A percentile compares a stretch with the other conserved stretches of the same genome.
Conservation (phyloP, 2,329 filamentous ascomycete genomes). For the Onygenales sp. region DNA sequence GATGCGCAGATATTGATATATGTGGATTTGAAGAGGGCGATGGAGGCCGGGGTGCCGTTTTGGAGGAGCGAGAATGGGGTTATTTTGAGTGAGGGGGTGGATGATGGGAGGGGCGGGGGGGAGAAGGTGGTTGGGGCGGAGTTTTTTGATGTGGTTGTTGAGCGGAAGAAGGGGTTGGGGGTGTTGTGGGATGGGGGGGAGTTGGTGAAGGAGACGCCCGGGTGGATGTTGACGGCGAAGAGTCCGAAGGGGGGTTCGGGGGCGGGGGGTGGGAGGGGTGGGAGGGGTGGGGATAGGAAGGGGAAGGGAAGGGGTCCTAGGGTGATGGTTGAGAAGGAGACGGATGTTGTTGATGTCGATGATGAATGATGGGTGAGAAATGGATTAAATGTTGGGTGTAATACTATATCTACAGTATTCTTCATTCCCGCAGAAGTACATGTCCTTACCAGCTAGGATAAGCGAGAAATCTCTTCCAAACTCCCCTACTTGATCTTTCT, state of each 20-base stretch:
- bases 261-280: conserved; percentile 10
- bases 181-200: conserved; percentile 56
- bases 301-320: conserved; percentile 14
- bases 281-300: conserved; percentile 15
- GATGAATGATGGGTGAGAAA: neutral
- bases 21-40: conserved; percentile 59
- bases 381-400: neutral
- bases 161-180: conserved; percentile 63
- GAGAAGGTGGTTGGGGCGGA: conserved; percentile 53
- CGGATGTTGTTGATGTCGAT: neutral
- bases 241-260: conserved; percentile 24
- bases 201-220: conserved; percentile 40
- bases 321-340: conserved; percentile 1
- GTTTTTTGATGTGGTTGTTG: conserved; percentile 63
- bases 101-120: conserved; percentile 45
- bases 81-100: conserved; percentile 48
- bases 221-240: conserved; percentile 30
- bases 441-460: neutral
- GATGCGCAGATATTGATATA: conserved; percentile 72
- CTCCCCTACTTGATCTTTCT: too few species aligned
- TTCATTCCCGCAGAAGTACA: too few species aligned
- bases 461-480: neutral
- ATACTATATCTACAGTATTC: neutral
- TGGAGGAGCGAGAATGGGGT: conserved; percentile 74
- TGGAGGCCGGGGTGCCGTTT: conserved; percentile 57